Conservation (phyloP, 768 basidiomycete species). For the Heimioporus sp. region DNA sequence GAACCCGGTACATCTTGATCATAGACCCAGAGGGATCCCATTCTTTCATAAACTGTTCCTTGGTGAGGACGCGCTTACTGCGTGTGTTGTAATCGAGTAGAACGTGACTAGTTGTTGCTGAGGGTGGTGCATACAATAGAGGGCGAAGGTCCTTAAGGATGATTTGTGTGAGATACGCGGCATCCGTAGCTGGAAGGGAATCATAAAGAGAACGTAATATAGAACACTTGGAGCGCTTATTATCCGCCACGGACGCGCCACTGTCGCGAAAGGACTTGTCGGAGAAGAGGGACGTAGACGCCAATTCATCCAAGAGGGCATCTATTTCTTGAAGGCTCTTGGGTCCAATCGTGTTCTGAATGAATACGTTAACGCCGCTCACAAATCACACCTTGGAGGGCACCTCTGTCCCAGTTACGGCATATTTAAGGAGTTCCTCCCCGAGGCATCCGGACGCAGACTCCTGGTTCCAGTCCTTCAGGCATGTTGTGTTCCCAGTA, state of each 20-base stretch:
- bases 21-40: constrained; percentile 68
- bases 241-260: constrained; percentile 25
- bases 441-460: constrained; percentile 68
- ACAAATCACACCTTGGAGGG: not conserved
- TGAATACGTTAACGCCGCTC: constrained; percentile 6
- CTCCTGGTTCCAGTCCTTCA: constrained; percentile 39
- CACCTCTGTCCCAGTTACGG: constrained; percentile 37
- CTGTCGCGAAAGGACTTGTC: constrained; percentile 42
- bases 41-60: constrained; percentile 60
- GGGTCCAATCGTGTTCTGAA: constrained; percentile 24
- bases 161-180: constrained; percentile 76
- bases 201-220: constrained; percentile 61
- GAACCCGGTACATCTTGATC: constrained; percentile 49
- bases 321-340: constrained; percentile 54
- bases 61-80: constrained; percentile 53
- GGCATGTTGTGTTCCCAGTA: constrained; percentile 23
- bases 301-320: constrained; percentile 69
- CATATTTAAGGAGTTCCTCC: constrained; percentile 50
- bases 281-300: constrained; percentile 62
- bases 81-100: constrained; percentile 56
- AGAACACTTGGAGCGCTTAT: constrained; percentile 28
- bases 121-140: constrained; percentile 65
- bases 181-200: constrained; percentile 57
- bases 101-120: constrained; percentile 42
- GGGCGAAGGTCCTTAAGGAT: constrained; percentile 87